Evolutionary conservation across 495 filamentous ascomycete species (phyloP).

Genomic region (Penicillium paradoxum): DNA sequence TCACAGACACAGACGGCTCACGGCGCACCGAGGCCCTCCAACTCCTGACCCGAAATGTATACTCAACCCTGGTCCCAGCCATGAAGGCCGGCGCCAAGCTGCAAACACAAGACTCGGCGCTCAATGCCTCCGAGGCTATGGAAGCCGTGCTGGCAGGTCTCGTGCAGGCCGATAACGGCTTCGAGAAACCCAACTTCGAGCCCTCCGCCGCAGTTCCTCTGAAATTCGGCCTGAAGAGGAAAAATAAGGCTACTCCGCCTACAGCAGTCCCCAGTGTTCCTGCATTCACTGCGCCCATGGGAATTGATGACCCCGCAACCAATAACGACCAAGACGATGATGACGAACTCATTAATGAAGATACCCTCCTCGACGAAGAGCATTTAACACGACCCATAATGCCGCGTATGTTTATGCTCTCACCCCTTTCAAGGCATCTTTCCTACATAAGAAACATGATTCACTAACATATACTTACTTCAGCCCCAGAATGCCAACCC

Average conservation of each 20-base stretch:
- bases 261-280: constrained; percentile 29
- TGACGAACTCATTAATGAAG: constrained; percentile 86
- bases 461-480: constrained; percentile 4
- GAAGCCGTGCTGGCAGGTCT: constrained; percentile 84
- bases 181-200: constrained; percentile 68
- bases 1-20: constrained; percentile 66
- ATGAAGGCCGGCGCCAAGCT: constrained; percentile 69
- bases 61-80: constrained; percentile 58
- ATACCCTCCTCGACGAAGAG: constrained; percentile 75
- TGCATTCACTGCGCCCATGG: constrained; percentile 39
- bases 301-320: constrained; percentile 14
- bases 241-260: constrained; percentile 41
- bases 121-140: constrained; percentile 41
- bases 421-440: not conserved
- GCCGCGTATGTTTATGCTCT: constrained; percentile 58
- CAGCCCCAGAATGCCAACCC: constrained; percentile 79
- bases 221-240: constrained; percentile 59
- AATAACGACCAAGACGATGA: constrained; percentile 49
- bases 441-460: not conserved
- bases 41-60: constrained; percentile 62
- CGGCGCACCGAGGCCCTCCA: constrained; percentile 53
- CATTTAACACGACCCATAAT: constrained; percentile 67
- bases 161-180: constrained; percentile 53
- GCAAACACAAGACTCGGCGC: constrained; percentile 60
- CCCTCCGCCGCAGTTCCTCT: constrained; percentile 66